Conservation (phyloP, 257 asterid species). For the Solanum piurae region DNA sequence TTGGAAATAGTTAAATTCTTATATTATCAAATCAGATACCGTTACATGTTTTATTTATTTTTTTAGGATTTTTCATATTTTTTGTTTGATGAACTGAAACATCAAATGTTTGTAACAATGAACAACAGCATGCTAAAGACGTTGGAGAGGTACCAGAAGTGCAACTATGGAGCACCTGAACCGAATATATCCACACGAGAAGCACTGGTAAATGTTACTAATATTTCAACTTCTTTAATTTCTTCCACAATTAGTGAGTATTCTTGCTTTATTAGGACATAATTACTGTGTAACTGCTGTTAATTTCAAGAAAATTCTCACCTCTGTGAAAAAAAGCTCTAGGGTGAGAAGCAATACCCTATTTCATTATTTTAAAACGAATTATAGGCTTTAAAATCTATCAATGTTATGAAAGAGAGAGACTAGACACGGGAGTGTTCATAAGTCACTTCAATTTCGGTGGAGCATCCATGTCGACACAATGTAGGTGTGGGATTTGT, state of each 20-base stretch:
- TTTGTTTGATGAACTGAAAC: not conserved
- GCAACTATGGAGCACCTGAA: constrained; percentile 99
- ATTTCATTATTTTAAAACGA: not conserved
- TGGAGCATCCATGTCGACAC: not conserved
- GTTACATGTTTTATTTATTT: not conserved
- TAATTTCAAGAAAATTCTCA: not conserved
- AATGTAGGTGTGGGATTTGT: not conserved
- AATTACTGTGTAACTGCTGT: not conserved
- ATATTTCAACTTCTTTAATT: not conserved
- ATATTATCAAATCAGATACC: not conserved
- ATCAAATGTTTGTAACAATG: constrained; percentile 7
- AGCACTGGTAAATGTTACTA: constrained; percentile 58
- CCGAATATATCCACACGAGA: constrained; percentile 74
- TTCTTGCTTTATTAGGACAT: not conserved
- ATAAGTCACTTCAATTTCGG: not conserved
- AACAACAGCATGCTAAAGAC: constrained; percentile 89
- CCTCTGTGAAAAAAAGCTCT: not conserved
- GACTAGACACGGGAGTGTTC: not conserved
- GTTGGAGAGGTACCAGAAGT: constrained; percentile 91
- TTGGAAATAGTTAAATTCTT: not conserved
- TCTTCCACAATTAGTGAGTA: not conserved
- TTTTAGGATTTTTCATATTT: not conserved
- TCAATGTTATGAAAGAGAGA: no score
- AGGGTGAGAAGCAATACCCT: not conserved
- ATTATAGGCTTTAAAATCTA: not conserved